Evolutionary conservation across 495 filamentous ascomycete genomes (phyloP), one percentile per base, ranked within the genome.

Genomic region (Trichocladium antarcticum): DNA sequence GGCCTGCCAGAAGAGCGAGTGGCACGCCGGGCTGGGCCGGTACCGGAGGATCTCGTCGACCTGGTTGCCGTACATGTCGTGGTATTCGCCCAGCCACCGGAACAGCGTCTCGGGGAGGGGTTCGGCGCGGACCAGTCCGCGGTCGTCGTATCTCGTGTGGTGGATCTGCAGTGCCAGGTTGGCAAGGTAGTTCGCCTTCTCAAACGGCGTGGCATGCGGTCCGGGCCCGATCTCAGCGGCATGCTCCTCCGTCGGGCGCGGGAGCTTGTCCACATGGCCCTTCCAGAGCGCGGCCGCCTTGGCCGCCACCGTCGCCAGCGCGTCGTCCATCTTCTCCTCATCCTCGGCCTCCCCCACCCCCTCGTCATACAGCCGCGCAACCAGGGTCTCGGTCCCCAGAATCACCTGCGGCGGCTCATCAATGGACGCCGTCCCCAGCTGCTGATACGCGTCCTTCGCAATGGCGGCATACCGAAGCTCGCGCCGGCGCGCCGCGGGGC

Each of bases 1-100:
- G 9, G 79, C 74, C 57, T 87, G 83, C 89, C 89, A 96, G 62
- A 85, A 96, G 22, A 79, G 70, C 6, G 68, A 65, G 54, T 88
- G 83, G 38, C 78, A 77, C 2, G 86, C 80, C 31, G 85, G 83
- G 49, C 82, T 84, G 2, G 84, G 85, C 38, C 75, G 69, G 47
- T 80, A 63, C 20, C 71, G 70, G 50, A 75, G 67, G 32, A 94
- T 67, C 11, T 79, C 66, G 34, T 77, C 68, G 3, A 84, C 56
- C 50, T 84, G 81, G 38, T 72, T 67, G 17, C 64, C 64, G 51
- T 79, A 80, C 21, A 81, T 68, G 39, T 79, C 73, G 58, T 90
- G 81, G 55, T 83, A 74, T 3, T 71, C 70, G 43, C 85, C 72
- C 32, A 93, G 69, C 88, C 88, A 96, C 50, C 83, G 74, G 19